phyloP scores from a whole-genome alignment of 768 basidiomycete genomes.

The Tulasnella sp. region DNA sequence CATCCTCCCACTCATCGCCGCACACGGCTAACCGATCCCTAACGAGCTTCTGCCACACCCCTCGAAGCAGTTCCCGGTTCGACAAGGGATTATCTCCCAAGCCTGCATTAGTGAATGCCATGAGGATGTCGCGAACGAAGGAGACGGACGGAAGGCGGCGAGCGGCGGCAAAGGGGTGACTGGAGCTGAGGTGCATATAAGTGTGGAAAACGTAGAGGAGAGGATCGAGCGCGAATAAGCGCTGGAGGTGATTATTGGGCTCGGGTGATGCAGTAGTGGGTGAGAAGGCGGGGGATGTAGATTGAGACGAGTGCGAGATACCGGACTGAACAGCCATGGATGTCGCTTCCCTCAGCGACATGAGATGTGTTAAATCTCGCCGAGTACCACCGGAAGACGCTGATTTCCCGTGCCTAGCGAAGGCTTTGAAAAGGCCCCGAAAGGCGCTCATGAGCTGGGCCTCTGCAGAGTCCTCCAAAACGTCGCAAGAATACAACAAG shows the following conservation, averaged over 20 bases:
- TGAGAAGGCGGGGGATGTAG: background rate
- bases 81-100: background rate
- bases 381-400: background rate
- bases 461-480: background rate
- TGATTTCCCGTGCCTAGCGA: slow-evolving; percentile 53
- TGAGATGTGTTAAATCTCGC: background rate
- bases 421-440: slow-evolving; percentile 66
- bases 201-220: background rate
- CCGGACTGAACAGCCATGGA: background rate
- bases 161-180: background rate
- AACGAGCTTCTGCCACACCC: background rate
- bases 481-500: too few species aligned
- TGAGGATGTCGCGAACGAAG: background rate
- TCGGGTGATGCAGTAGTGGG: too few species aligned
- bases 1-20: slow-evolving; percentile 34
- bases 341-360: background rate
- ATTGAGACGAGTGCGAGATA: background rate
- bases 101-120: slow-evolving; percentile 1
- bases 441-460: slow-evolving; percentile 30
- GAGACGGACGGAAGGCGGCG: background rate
- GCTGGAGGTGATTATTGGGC: background rate
- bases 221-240: background rate
- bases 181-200: background rate
- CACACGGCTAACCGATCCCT: slow-evolving; percentile 25
- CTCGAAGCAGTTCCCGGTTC: background rate